These are phyloP conservation scores for Artemisia tridentata DNA, from an alignment of 129 eudicot species.

Conservation along the genomic window DNA sequence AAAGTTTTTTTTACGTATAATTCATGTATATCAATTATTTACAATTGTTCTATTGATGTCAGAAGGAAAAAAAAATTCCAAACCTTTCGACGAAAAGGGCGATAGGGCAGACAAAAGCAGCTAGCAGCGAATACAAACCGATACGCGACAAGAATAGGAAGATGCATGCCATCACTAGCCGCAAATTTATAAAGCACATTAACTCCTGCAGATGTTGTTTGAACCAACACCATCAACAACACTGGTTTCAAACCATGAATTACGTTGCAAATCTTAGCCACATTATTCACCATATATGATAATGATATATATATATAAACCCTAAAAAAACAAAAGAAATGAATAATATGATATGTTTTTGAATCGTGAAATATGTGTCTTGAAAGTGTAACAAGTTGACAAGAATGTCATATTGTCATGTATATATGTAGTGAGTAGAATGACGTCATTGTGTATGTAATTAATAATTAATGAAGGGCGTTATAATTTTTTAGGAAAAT, in stretches of 20 bases:
- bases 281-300: conserved; percentile 15
- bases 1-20: too few species aligned
- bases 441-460: too few species aligned
- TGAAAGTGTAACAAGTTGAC: too few species aligned
- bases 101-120: conserved; percentile 42
- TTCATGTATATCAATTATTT: too few species aligned
- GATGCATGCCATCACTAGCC: conserved; percentile 41
- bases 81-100: conserved; percentile 59
- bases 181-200: conserved; percentile 54
- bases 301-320: conserved; percentile 17
- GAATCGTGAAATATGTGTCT: neutral
- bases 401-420: too few species aligned
- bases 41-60: too few species aligned
- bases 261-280: conserved; percentile 23
- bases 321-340: conserved; percentile 12
- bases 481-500: too few species aligned
- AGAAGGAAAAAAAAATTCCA: neutral
- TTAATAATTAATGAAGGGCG: too few species aligned
- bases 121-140: conserved; percentile 58
- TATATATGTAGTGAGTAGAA: too few species aligned
- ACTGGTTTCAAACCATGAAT: conserved; percentile 54
- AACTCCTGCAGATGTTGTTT: conserved; percentile 34
- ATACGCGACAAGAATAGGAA: too few species aligned
- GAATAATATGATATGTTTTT: neutral
- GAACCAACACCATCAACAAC: conserved; percentile 45